Evolutionary conservation across 768 basidiomycete species (phyloP).

Genomic region (Mrakia hoshinonis): DNA sequence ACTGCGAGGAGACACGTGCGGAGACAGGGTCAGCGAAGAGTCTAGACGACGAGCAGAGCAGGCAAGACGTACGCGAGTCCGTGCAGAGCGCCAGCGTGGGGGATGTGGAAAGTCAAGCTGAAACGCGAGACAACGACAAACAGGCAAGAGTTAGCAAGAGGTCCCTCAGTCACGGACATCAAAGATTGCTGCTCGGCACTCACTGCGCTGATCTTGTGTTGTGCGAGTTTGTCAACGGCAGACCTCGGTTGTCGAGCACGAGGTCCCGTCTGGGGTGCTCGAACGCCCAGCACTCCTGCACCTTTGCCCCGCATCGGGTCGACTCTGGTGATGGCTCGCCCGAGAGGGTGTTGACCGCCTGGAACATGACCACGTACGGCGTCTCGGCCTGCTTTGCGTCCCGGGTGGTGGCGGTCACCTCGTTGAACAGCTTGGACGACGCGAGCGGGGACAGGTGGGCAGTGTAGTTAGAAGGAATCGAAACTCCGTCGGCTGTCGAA

Average conservation of each 20-base stretch:
- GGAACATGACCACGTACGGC: conserved; percentile 98
- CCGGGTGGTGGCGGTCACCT: conserved; percentile 53
- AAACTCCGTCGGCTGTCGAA: conserved; percentile 71
- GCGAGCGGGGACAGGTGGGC: conserved; percentile 90
- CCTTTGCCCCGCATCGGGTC: conserved; percentile 64
- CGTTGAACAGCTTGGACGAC: conserved; percentile 82
- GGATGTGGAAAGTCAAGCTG: conserved; percentile 73
- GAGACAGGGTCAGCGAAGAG: not conserved
- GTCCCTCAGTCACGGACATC: not conserved
- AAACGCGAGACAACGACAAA: not conserved
- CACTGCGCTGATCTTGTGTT: conserved; percentile 74
- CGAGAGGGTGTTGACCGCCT: conserved; percentile 80
- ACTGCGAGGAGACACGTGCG: not conserved
- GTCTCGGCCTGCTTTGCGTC: conserved; percentile 70
- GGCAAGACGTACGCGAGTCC: conserved; percentile 56
- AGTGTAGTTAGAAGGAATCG: conserved; percentile 92
- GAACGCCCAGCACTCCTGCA: conserved; percentile 97
- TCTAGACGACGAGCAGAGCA: not conserved
- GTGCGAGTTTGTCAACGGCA: conserved; percentile 91
- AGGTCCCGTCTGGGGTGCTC: conserved; percentile 81
- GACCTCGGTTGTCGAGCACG: conserved; percentile 65
- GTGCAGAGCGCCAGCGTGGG: conserved; percentile 85
- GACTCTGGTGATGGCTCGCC: conserved; percentile 49
- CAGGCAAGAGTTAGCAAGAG: not conserved
- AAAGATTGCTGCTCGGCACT: not conserved